A percentile compares a stretch with the other conserved stretches of the same genome.
Conservation (phyloP, 225 moss, liverwort and hornwort species). For the Straminergon stramineum region DNA sequence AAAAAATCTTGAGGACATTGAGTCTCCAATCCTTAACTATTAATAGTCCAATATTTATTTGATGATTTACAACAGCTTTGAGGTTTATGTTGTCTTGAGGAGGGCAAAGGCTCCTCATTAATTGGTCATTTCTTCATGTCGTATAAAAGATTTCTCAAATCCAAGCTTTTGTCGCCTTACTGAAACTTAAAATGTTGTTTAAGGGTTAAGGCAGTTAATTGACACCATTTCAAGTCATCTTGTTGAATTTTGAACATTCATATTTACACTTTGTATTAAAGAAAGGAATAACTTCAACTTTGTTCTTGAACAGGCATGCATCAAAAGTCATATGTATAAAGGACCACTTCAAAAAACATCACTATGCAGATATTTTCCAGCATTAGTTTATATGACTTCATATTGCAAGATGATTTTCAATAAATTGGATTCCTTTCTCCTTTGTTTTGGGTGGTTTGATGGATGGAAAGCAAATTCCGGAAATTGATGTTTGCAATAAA, state of each 20-base stretch:
- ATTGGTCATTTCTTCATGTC: background rate
- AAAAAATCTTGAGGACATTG: background rate
- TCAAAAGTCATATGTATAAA: accelerated
- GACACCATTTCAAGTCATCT: background rate
- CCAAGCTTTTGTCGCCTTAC: background rate
- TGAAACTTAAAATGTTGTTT: background rate
- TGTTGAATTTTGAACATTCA: background rate
- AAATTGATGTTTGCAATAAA: background rate
- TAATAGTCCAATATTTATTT: background rate
- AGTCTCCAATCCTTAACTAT: background rate
- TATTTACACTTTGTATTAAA: background rate
- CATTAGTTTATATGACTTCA: background rate
- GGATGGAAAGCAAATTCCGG: background rate
- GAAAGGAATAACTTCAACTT: accelerated
- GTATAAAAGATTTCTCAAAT: background rate
- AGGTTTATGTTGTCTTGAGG: background rate
- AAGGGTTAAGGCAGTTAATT: background rate
- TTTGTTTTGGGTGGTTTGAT: background rate
- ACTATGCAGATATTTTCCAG: background rate
- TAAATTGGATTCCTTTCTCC: background rate
- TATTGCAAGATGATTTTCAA: no score
- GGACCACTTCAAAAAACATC: background rate
- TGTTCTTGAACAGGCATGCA: background rate
- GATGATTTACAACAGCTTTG: background rate
- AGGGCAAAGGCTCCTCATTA: background rate